phyloP scores from a whole-genome alignment of 2,329 filamentous ascomycete genomes.

The Aspergillus sp. region DNA sequence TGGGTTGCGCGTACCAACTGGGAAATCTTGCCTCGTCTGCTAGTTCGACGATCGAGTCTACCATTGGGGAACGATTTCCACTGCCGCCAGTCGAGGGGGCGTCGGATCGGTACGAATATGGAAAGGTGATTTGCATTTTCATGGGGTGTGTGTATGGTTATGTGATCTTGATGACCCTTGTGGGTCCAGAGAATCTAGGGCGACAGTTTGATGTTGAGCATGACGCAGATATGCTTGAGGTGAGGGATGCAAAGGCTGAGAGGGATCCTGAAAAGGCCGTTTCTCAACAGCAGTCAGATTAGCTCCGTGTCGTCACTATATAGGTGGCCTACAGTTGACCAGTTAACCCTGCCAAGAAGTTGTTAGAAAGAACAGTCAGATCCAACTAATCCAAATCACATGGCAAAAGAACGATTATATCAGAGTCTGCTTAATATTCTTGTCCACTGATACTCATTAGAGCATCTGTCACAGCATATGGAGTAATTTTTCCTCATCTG shows the following conservation, averaged over 20 bases:
- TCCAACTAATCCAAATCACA: not conserved
- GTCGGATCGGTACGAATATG: slow-evolving; percentile 61
- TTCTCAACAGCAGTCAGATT: not conserved
- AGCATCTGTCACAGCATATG: not conserved
- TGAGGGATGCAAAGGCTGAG: slow-evolving; percentile 21
- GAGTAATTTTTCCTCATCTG: not conserved
- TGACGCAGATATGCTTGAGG: slow-evolving; percentile 41
- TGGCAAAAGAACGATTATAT: not conserved
- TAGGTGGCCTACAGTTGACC: not conserved
- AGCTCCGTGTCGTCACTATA: not conserved
- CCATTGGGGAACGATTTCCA: slow-evolving; percentile 67
- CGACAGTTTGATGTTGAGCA: slow-evolving; percentile 42
- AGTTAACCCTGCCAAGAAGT: not conserved
- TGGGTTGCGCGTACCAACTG: slow-evolving; percentile 58
- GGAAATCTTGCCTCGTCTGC: slow-evolving; percentile 56
- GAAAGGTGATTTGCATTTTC: slow-evolving; percentile 82
- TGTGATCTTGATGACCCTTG: slow-evolving; percentile 45
- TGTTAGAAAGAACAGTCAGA: no score
- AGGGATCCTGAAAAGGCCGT: slow-evolving; percentile 25
- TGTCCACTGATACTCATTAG: not conserved
- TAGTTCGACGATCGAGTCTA: slow-evolving; percentile 68
- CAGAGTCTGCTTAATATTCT: slow-evolving; percentile 2
- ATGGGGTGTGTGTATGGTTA: slow-evolving; percentile 74
- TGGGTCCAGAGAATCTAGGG: slow-evolving; percentile 45
- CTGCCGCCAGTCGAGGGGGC: slow-evolving; percentile 51